Conservation (phyloP, 768 basidiomycete species). For the Russula emetica region DNA sequence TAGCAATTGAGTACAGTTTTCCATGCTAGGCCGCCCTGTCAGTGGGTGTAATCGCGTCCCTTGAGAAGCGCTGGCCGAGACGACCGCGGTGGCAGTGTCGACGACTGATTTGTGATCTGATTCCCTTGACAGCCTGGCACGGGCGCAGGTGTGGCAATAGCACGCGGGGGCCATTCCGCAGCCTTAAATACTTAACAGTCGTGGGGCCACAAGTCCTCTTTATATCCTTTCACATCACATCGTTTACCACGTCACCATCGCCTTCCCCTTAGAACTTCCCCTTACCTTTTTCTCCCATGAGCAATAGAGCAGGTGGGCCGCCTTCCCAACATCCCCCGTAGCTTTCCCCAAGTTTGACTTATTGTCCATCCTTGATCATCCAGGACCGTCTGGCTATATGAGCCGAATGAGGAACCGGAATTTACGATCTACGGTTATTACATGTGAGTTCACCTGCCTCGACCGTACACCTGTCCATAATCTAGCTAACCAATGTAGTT, state of each 20-base stretch:
- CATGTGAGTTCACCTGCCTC: slow-evolving; percentile 31
- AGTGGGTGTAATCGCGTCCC: no score
- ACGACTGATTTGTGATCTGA: no score
- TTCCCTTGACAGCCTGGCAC: no score
- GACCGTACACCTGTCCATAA: not conserved
- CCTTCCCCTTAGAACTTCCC: no score
- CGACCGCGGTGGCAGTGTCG: no score
- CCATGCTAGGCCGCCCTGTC: no score
- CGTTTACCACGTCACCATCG: not conserved
- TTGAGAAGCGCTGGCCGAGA: no score
- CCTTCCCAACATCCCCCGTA: not conserved
- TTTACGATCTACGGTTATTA: slow-evolving; percentile 56
- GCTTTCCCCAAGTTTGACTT: not conserved
- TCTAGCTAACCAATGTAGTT: slow-evolving; percentile 31
- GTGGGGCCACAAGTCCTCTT: not conserved
- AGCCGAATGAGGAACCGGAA: slow-evolving; percentile 52
- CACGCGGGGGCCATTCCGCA: no score
- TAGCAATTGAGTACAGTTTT: no score
- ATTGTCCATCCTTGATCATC: slow-evolving; percentile 26
- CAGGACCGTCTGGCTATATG: slow-evolving; percentile 58
- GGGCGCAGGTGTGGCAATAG: no score
- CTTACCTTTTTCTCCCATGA: slow-evolving; percentile 1
- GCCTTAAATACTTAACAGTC: no score
- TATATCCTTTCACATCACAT: not conserved
- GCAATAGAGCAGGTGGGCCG: slow-evolving; percentile 5